Percentiles rank a stretch among this genome's conserved stretches.
Conservation (phyloP, 352 stramenopile genomes). For the Paralagenidium karlingii region DNA sequence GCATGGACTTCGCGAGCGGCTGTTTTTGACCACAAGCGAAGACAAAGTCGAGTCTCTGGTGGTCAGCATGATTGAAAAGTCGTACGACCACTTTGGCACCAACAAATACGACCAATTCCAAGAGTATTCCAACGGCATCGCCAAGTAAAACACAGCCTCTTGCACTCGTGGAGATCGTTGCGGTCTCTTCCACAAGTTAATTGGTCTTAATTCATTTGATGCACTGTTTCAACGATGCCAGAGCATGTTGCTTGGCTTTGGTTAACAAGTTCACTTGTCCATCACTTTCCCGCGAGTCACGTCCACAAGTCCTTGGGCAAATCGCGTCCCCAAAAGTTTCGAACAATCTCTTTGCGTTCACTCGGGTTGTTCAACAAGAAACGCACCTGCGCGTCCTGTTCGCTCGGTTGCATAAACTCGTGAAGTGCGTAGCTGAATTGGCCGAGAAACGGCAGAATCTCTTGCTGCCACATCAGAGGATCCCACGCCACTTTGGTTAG, state of each 20-base stretch:
- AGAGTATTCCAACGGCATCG: constrained; percentile 85
- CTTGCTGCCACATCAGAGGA: constrained; percentile 37
- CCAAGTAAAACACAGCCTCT: constrained; percentile 59
- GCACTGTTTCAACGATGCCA: no score
- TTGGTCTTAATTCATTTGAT: no score
- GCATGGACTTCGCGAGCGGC: constrained; percentile 34
- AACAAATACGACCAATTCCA: constrained; percentile 94
- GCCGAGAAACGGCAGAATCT: constrained; percentile 54
- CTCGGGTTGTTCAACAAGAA: constrained; percentile 25
- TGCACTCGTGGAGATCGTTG: no score
- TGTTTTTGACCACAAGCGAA: constrained; percentile 54
- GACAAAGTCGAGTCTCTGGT: constrained; percentile 59
- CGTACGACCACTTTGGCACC: constrained; percentile 92
- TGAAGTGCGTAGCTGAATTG: constrained; percentile 54
- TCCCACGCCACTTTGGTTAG: constrained; percentile 60
- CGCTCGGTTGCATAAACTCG: constrained; percentile 70
- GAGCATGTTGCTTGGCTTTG: no score
- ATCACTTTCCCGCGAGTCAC: no score
- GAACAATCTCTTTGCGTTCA: constrained; percentile 61
- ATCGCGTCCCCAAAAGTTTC: constrained; percentile 33
- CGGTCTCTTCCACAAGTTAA: no score
- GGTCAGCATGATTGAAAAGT: constrained; percentile 87
- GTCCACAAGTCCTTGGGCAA: not conserved
- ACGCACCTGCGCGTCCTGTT: constrained; percentile 28
- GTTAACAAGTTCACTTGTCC: no score